phyloP scores from a whole-genome alignment of 768 basidiomycete genomes.

The Naematelia encephala region DNA sequence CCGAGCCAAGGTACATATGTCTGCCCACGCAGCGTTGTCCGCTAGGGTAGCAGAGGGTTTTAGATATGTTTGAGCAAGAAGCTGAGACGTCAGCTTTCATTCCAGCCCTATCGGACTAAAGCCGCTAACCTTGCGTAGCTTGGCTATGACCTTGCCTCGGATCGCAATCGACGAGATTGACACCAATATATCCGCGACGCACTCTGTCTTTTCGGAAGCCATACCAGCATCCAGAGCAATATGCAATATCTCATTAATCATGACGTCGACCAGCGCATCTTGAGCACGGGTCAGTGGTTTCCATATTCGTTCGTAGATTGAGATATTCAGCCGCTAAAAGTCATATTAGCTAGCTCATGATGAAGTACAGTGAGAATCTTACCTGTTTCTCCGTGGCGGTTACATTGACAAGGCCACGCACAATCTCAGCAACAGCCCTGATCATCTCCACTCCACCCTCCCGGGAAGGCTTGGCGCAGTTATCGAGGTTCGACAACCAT shows the following conservation, averaged over 20 bases:
- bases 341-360: not conserved
- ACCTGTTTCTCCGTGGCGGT: slow-evolving; percentile 73
- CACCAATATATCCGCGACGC: slow-evolving; percentile 68
- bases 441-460: slow-evolving; percentile 69
- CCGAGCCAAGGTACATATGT: slow-evolving; percentile 68
- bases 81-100: slow-evolving; percentile 52
- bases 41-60: slow-evolving; percentile 63
- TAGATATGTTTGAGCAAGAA: slow-evolving; percentile 68
- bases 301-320: slow-evolving; percentile 75
- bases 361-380: slow-evolving; percentile 14
- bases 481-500: slow-evolving; percentile 77
- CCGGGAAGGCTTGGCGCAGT: slow-evolving; percentile 67
- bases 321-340: slow-evolving; percentile 59
- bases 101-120: not conserved
- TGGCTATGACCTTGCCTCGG: slow-evolving; percentile 71
- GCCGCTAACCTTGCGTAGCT: slow-evolving; percentile 66
- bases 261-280: slow-evolving; percentile 63
- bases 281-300: slow-evolving; percentile 69
- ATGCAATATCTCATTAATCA: slow-evolving; percentile 74
- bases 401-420: slow-evolving; percentile 73
- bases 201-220: slow-evolving; percentile 70
- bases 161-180: slow-evolving; percentile 72
- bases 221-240: slow-evolving; percentile 79
- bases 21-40: slow-evolving; percentile 52
- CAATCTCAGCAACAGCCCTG: slow-evolving; percentile 71